Evolutionary conservation across 257 asterid species (phyloP), one percentile per base, ranked within the genome.

Genomic region (Jaltomata sinuosa): DNA sequence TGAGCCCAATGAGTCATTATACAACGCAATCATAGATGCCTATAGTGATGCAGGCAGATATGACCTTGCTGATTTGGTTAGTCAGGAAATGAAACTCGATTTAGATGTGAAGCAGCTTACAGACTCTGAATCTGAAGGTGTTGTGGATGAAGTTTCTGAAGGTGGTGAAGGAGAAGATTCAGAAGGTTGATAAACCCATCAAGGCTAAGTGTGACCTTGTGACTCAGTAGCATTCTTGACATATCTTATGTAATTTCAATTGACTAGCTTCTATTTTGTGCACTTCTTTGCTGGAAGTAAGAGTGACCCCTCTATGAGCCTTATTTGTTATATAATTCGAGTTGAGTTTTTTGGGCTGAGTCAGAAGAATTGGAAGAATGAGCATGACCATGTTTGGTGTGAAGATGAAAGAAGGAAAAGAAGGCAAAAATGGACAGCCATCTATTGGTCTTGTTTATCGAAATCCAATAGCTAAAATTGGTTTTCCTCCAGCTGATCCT

Each of bases 361-460:
- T 57, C 15, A 45, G 81, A 45, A 15, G 59, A 47, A 34, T 15
- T 25, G 32, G 27, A 45, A 79, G 29, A 83, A 27, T n/a, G 40
- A 84, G 68, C 67, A 89, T 89, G 95, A 83, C 91, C 90, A 89
- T 80, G 84, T 94, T 94, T 52, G 92, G 90, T 1, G 95, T 91
- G 27, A 85, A 91, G 88, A 95, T 92, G 7, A 92, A 91, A 78
- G 96, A 92, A 68, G 97, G 99, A 50, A 91, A 83, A 86, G 77
- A 90, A 86, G 95, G 97, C 11, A 40, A 80, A 80, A 91, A 89
- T 15, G 98, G 99, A 84, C 68, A 86, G 79, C 92, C 90, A 12
- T 92, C 98, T 0, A 92, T 94, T 12, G 98, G 97, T 21, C 99
- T 98, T 47, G 86, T 92, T 68, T 91, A 91, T 74, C 92, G 97